Conservation (phyloP, 192 early-diverging fungal species). For the Rhizophagus sp. region DNA sequence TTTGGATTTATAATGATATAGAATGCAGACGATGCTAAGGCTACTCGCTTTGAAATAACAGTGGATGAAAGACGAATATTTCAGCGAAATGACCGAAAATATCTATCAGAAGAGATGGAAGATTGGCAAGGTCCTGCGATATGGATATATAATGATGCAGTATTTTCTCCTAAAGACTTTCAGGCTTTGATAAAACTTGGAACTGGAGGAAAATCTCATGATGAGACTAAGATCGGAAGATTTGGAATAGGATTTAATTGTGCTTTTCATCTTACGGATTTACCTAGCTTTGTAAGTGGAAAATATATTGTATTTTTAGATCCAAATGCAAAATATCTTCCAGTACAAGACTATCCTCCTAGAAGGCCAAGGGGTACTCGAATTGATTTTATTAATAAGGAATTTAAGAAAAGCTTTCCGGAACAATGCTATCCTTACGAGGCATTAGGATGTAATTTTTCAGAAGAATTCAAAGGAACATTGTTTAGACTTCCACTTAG, state of each 20-base stretch:
- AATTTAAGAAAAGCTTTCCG: slow-evolving; percentile 11
- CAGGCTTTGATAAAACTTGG: slow-evolving; percentile 29
- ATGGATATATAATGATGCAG: slow-evolving; percentile 33
- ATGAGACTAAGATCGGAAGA: slow-evolving; percentile 8
- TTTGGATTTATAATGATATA: slow-evolving; percentile 30
- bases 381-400: background rate
- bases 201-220: slow-evolving; percentile 30
- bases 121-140: slow-evolving; percentile 36
- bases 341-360: slow-evolving; percentile 2
- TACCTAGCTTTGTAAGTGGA: slow-evolving; percentile 34
- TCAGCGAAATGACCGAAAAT: background rate
- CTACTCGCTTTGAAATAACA: background rate
- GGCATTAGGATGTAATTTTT: slow-evolving; percentile 12
- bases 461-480: slow-evolving; percentile 14
- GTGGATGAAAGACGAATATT: slow-evolving; percentile 1
- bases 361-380: background rate
- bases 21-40: slow-evolving; percentile 37
- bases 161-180: slow-evolving; percentile 32
- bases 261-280: slow-evolving; percentile 26
- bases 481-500: slow-evolving; percentile 33
- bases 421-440: slow-evolving; percentile 28
- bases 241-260: slow-evolving; percentile 29
- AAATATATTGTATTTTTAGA: slow-evolving; percentile 31
- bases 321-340: slow-evolving; percentile 21
- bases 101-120: slow-evolving; percentile 18